Conservation (phyloP, 2,329 filamentous ascomycete species). For the Chaetomium strumarium region DNA sequence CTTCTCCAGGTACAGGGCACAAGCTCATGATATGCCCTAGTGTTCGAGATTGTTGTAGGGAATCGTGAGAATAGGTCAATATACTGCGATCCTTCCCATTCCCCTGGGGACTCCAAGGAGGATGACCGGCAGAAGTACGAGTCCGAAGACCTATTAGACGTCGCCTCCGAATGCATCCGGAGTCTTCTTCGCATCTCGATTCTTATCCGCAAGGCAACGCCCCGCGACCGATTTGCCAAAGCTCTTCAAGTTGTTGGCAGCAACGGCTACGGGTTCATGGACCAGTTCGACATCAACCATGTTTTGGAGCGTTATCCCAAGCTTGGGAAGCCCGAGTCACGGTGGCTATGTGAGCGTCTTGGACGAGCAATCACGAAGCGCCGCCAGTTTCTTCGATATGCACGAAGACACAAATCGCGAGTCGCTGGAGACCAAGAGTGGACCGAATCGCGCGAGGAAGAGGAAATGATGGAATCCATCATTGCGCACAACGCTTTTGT, state of each 20-base stretch:
- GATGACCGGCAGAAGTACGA: no score
- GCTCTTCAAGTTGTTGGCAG: not conserved
- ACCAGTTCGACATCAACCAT: slow-evolving; percentile 19
- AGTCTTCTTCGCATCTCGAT: no score
- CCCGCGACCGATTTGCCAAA: slow-evolving; percentile 13
- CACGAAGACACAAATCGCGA: slow-evolving; percentile 23
- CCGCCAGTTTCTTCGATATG: slow-evolving; percentile 29
- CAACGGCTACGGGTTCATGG: no score
- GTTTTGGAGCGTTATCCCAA: slow-evolving; percentile 20
- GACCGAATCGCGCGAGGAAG: not conserved
- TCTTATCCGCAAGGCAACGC: slow-evolving; percentile 13
- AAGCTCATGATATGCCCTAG: no score
- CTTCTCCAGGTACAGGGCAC: no score
- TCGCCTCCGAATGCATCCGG: no score
- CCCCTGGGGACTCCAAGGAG: no score
- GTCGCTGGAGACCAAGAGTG: not conserved
- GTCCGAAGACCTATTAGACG: no score
- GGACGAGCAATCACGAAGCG: slow-evolving; percentile 29
- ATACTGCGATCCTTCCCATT: no score
- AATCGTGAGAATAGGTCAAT: no score
- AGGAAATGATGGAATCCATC: not conserved
- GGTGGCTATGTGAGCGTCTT: slow-evolving; percentile 24
- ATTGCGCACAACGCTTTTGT: no score
- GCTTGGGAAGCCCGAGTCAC: not conserved
- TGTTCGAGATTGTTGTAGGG: no score